A percentile compares a stretch with the other conserved stretches of the same genome.
These are phyloP conservation scores for Fulvia fulva DNA, from an alignment of 2,329 filamentous ascomycete species.

Conservation along the genomic window DNA sequence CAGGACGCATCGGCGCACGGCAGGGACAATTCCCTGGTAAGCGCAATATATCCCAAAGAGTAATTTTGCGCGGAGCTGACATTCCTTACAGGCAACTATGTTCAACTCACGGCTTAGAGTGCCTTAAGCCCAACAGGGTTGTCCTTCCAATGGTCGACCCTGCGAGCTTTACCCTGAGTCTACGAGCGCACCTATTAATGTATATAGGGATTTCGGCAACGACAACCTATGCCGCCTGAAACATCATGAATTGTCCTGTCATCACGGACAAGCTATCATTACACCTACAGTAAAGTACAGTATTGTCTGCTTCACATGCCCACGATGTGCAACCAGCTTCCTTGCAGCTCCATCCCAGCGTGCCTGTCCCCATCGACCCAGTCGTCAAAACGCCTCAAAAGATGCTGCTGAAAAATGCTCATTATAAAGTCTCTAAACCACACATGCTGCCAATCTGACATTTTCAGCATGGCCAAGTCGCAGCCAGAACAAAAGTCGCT, in stretches of 20 bases:
- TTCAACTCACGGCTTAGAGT: conserved; percentile 38
- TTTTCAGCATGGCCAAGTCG: not conserved
- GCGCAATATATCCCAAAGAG: not conserved
- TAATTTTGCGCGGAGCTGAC: conserved; percentile 2
- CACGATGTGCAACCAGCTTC: not conserved
- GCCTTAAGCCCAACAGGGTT: not conserved
- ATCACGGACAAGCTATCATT: not conserved
- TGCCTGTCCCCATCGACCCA: not conserved
- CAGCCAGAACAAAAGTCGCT: not conserved
- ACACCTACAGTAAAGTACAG: not conserved
- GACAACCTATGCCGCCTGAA: not conserved
- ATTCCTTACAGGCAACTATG: conserved; percentile 45
- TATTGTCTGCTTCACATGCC: not conserved
- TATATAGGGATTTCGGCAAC: not conserved
- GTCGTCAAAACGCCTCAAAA: not conserved
- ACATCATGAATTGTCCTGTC: not conserved
- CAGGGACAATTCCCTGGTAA: conserved; percentile 91
- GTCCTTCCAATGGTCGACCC: not conserved
- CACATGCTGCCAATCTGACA: not conserved
- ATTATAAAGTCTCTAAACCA: not conserved
- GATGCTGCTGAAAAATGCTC: not conserved
- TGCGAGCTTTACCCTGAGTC: not conserved
- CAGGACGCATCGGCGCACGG: conserved; percentile 71
- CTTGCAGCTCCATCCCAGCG: not conserved
- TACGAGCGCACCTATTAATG: not conserved